Evolutionary conservation across 202 grass and related monocot species (phyloP).

Genomic region (Bolboschoenoplectus hybrid): DNA sequence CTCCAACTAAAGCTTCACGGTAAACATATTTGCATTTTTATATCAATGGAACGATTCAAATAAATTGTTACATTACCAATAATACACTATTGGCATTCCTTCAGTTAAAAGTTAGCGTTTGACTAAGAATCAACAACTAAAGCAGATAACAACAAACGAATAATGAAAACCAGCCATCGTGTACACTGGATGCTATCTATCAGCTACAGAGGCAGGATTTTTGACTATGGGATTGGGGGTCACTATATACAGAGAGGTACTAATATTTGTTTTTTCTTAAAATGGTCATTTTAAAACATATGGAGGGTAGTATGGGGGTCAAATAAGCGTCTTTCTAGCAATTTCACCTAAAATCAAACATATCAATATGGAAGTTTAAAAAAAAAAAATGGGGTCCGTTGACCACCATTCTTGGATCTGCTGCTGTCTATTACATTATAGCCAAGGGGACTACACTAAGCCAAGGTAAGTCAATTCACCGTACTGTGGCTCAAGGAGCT

Average conservation of each 20-base stretch:
- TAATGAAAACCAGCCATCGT: neutral
- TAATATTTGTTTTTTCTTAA: too few relatives aligned
- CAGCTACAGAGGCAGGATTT: neutral
- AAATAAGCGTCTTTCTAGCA: too few relatives aligned
- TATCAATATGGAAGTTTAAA: too few relatives aligned
- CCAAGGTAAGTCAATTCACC: neutral
- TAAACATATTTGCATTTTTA: neutral
- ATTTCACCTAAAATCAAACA: too few relatives aligned
- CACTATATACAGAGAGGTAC: too few relatives aligned
- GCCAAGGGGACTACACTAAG: neutral
- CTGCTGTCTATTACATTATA: neutral
- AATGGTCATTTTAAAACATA: too few relatives aligned
- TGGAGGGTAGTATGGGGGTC: too few relatives aligned
- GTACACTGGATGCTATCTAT: neutral
- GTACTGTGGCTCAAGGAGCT: neutral
- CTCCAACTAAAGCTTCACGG: neutral
- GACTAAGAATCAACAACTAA: neutral
- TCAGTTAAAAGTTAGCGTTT: neutral
- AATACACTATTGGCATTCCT: constrained; percentile 14
- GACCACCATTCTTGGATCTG: too few relatives aligned
- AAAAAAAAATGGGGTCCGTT: too few relatives aligned
- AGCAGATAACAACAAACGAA: neutral
- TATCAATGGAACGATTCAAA: neutral
- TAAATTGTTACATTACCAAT: neutral
- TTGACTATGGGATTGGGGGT: too few relatives aligned